Conservation (phyloP, 345 rosid species). For the Lumnitzera littorea region DNA sequence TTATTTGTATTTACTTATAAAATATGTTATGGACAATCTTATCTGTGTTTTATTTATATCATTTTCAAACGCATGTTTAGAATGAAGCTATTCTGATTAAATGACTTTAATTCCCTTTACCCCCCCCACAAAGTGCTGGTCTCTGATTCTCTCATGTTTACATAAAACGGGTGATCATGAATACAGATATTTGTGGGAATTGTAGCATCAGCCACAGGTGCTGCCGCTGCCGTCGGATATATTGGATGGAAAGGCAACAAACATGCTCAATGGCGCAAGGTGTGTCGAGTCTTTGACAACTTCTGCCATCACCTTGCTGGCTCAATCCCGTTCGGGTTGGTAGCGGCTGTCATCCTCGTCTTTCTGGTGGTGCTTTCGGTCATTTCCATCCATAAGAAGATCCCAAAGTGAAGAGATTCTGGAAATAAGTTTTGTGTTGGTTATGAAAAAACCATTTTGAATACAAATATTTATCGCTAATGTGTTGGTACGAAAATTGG, state of each 20-base stretch:
- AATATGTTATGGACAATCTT: background rate
- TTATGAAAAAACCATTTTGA: background rate
- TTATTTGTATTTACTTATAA: no score
- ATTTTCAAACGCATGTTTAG: no score
- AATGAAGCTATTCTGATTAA: no score
- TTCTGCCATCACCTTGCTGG: conserved; percentile 24
- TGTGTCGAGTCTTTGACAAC: conserved; percentile 23
- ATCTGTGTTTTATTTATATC: background rate
- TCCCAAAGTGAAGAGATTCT: conserved; percentile 1
- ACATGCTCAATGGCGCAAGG: conserved; percentile 19
- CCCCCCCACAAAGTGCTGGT: no score
- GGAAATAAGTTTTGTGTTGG: background rate
- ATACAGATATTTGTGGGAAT: conserved; percentile 27
- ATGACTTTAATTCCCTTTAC: no score
- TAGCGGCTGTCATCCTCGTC: conserved; percentile 25
- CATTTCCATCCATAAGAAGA: conserved; percentile 15
- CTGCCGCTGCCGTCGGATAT: conserved; percentile 30
- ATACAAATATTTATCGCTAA: no score
- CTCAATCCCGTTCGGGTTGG: conserved; percentile 17
- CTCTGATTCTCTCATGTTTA: no score
- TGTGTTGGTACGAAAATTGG: no score
- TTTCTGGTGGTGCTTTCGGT: conserved; percentile 21
- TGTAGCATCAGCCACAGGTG: conserved; percentile 26
- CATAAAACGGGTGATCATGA: background rate
- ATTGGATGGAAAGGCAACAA: conserved; percentile 25